Evolutionary conservation across 2,329 filamentous ascomycete genomes (phyloP).

Genomic region (Cytospora mali): DNA sequence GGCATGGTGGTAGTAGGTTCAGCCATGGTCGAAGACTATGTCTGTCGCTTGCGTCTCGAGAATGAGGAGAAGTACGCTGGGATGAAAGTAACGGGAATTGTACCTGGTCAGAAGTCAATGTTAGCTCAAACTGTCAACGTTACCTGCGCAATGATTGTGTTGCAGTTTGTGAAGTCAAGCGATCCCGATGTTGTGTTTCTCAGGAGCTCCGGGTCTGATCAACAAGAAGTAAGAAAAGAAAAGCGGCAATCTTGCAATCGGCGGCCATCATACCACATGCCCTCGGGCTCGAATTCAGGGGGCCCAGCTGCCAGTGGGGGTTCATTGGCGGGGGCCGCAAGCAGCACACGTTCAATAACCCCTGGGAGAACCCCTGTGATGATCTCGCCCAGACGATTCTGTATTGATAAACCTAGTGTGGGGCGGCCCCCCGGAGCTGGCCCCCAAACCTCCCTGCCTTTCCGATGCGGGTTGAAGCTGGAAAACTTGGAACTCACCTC

Average conservation of each 20-base stretch:
- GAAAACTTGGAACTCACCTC: background rate
- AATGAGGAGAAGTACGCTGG: background rate
- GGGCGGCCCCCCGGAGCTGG: constrained; percentile 15
- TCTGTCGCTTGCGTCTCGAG: background rate
- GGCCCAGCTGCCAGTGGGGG: background rate
- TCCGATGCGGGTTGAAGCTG: background rate
- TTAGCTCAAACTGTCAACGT: background rate
- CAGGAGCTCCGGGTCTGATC: background rate
- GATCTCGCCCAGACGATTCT: constrained; percentile 17
- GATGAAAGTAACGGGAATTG: background rate
- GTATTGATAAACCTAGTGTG: constrained; percentile 18
- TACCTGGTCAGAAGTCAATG: background rate
- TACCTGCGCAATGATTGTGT: constrained; percentile 2
- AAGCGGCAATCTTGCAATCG: background rate
- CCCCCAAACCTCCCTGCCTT: background rate
- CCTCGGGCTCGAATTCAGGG: too few species aligned
- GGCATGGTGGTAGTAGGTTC: constrained; percentile 28
- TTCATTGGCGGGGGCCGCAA: background rate
- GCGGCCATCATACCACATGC: background rate
- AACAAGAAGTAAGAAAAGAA: background rate
- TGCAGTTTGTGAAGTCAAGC: background rate
- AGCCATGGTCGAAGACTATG: constrained; percentile 21
- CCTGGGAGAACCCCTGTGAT: constrained; percentile 14
- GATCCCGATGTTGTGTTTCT: background rate
- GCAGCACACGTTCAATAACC: background rate